phyloP scores from a whole-genome alignment of 2,329 filamentous ascomycete genomes.

The Fusarium brevicatenulatum region DNA sequence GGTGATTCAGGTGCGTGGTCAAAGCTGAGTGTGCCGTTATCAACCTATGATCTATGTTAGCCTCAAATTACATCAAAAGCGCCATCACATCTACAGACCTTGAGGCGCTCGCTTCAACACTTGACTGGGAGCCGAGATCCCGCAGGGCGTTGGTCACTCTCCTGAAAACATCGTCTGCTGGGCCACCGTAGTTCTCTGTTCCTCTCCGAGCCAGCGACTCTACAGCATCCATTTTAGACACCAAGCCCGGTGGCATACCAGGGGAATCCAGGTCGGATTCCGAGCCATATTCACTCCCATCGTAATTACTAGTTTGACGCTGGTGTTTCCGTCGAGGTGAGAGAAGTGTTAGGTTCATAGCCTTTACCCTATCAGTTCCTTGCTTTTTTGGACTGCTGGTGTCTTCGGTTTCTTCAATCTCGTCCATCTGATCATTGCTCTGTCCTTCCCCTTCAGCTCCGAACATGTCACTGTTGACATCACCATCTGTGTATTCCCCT shows the following conservation, averaged over 20 bases:
- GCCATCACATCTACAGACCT: slow-evolving; percentile 58
- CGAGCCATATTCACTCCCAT: slow-evolving; percentile 79
- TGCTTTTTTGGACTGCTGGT: slow-evolving; percentile 23
- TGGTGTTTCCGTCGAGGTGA: slow-evolving; percentile 59
- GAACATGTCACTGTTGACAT: slow-evolving; percentile 44
- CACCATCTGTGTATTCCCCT: slow-evolving; percentile 59
- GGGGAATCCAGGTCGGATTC: slow-evolving; percentile 75
- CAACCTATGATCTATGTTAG: slow-evolving; percentile 60
- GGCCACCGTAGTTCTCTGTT: slow-evolving; percentile 72
- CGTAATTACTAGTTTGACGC: slow-evolving; percentile 68
- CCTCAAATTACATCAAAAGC: not conserved
- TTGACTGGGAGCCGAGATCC: slow-evolving; percentile 77
- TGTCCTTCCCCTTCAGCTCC: slow-evolving; percentile 9
- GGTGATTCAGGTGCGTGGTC: slow-evolving; percentile 78
- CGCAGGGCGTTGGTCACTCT: slow-evolving; percentile 75
- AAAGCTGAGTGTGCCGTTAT: slow-evolving; percentile 80
- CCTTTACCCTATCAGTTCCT: slow-evolving; percentile 46
- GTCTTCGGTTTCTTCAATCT: slow-evolving; percentile 16
- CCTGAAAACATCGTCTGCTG: slow-evolving; percentile 72
- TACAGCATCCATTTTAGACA: slow-evolving; percentile 76
- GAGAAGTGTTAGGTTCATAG: slow-evolving; percentile 57
- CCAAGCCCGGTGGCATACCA: slow-evolving; percentile 73
- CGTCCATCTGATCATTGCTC: slow-evolving; percentile 18
- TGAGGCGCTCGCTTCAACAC: slow-evolving; percentile 76
- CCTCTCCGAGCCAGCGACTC: slow-evolving; percentile 75